Conservation (phyloP, 2,329 filamentous ascomycete species). For the Beauveria brongniartii region DNA sequence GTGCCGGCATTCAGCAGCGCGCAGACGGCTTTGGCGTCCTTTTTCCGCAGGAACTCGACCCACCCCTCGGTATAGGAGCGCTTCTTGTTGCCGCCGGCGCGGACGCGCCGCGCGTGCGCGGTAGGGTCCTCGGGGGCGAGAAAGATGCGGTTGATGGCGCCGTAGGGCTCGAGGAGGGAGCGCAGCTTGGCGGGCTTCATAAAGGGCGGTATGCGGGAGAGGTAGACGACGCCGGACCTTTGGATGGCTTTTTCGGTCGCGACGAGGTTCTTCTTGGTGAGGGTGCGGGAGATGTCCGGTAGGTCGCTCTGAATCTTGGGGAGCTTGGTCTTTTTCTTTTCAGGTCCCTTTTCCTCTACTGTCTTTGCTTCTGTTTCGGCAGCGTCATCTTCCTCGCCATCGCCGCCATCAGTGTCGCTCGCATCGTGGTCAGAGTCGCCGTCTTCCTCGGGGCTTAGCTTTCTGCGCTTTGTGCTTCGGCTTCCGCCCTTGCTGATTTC, state of each 20-base stretch:
- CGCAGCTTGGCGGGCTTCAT: conserved; percentile 78
- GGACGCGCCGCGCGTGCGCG: conserved; percentile 57
- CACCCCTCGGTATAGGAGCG: conserved; percentile 76
- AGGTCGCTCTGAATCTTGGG: conserved; percentile 27
- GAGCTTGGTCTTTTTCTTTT: conserved; percentile 19
- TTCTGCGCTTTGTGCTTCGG: conserved; percentile 55
- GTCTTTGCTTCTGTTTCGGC: conserved; percentile 10
- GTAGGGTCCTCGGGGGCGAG: conserved; percentile 66
- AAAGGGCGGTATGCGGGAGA: conserved; percentile 78
- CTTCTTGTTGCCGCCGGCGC: conserved; percentile 74
- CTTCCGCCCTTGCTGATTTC: conserved; percentile 60
- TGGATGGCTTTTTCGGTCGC: conserved; percentile 55
- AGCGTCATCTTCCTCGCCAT: conserved; percentile 18
- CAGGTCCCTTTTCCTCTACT: conserved; percentile 15
- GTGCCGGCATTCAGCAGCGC: conserved; percentile 69
- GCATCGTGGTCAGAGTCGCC: conserved; percentile 22
- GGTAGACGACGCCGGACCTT: conserved; percentile 73
- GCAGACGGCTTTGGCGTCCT: conserved; percentile 67
- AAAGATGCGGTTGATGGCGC: conserved; percentile 69
- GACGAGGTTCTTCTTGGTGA: conserved; percentile 61
- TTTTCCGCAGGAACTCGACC: conserved; percentile 73
- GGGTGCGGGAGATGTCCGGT: conserved; percentile 42
- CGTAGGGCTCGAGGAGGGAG: conserved; percentile 66
- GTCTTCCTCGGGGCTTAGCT: conserved; percentile 36
- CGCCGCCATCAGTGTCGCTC: conserved; percentile 17